Percentiles rank a stretch among this genome's conserved stretches.
Evolutionary conservation across 2,329 filamentous ascomycete species (phyloP).

Genomic region (Hymenoscyphus infarciens): DNA sequence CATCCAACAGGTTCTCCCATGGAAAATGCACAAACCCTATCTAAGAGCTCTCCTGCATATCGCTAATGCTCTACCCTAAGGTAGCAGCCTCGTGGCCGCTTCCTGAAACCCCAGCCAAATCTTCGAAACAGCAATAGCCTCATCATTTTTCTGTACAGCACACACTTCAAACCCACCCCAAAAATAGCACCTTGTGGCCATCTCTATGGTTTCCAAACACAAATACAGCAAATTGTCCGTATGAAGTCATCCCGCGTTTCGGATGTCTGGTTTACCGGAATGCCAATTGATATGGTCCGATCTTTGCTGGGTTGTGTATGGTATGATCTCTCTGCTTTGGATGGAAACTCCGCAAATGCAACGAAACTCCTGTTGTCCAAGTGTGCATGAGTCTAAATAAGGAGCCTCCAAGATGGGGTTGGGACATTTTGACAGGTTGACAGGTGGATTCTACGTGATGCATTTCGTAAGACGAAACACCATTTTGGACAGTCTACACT

Average conservation of each 20-base stretch:
- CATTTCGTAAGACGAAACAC: neutral
- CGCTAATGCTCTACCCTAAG: neutral
- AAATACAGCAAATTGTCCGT: neutral
- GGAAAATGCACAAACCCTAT: conserved; percentile 5
- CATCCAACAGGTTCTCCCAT: neutral
- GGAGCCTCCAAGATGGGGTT: neutral
- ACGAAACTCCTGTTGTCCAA: neutral
- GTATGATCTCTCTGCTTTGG: neutral
- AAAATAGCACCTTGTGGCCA: conserved; percentile 7
- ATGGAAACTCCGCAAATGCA: neutral
- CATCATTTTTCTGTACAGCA: conserved; percentile 10
- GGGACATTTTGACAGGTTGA: neutral
- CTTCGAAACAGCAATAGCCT: conserved; percentile 28
- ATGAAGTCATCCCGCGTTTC: conserved; percentile 4
- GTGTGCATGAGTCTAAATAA: neutral
- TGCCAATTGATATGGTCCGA: neutral
- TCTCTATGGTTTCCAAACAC: conserved; percentile 5
- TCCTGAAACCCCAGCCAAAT: conserved; percentile 22
- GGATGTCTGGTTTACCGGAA: neutral
- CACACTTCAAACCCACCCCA: neutral
- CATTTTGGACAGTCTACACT: neutral
- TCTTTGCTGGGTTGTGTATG: neutral
- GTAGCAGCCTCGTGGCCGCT: neutral
- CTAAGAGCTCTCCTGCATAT: conserved; percentile 2
- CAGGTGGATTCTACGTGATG: neutral